A percentile compares a stretch with the other conserved stretches of the same genome.
phyloP scores from a whole-genome alignment of 768 basidiomycete genomes.

The Russula sp. region DNA sequence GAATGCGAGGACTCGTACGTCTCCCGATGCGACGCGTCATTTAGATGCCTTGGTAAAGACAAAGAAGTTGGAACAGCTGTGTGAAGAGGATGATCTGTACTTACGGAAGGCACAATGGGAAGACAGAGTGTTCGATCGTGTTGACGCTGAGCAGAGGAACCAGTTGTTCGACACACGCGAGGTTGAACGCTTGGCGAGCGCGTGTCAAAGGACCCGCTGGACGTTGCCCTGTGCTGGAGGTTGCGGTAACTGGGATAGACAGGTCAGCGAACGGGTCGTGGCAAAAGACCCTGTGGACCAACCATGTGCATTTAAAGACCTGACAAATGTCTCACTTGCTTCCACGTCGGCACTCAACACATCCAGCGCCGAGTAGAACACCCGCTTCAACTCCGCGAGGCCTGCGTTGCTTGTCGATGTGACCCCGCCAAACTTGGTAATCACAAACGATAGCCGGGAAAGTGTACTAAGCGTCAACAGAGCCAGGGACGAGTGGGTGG shows the following conservation, averaged over 20 bases:
- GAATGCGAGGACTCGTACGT: constrained; percentile 87
- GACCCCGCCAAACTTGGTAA: constrained; percentile 74
- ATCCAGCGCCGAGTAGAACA: constrained; percentile 73
- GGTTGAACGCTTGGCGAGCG: constrained; percentile 43
- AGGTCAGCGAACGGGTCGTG: not conserved
- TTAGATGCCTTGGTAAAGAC: constrained; percentile 44
- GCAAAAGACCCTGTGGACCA: not conserved
- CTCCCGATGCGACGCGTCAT: constrained; percentile 52
- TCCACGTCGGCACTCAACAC: constrained; percentile 42
- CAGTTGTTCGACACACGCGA: constrained; percentile 75
- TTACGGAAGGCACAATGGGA: constrained; percentile 61
- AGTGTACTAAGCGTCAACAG: constrained; percentile 48
- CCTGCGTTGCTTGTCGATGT: constrained; percentile 45
- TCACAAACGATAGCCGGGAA: constrained; percentile 64
- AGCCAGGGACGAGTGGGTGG: constrained; percentile 44
- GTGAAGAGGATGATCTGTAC: constrained; percentile 25
- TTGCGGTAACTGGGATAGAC: not conserved
- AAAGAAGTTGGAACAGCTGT: constrained; percentile 4
- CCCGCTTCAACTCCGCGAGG: constrained; percentile 65
- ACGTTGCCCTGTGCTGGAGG: not conserved
- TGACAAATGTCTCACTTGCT: constrained; percentile 35
- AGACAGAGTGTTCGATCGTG: constrained; percentile 47
- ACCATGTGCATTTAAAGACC: constrained; percentile 27
- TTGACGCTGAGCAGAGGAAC: constrained; percentile 49
- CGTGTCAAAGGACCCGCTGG: not conserved